Conservation (phyloP, 2,329 filamentous ascomycete species). For the Calonectria crousiana region DNA sequence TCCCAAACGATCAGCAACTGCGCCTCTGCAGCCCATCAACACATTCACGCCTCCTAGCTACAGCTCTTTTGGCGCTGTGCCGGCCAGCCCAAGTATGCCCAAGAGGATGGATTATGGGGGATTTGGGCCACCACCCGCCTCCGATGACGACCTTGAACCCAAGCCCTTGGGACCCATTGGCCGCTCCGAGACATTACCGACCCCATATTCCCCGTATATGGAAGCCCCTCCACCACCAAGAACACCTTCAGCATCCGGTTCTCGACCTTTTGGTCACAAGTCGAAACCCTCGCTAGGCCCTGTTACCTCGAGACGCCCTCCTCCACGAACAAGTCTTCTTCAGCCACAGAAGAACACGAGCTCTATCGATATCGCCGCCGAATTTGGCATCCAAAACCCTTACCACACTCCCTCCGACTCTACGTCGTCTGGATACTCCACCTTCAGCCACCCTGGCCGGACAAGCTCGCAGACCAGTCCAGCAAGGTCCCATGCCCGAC, state of each 20-base stretch:
- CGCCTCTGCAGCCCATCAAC: constrained; percentile 12
- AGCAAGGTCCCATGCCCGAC: constrained; percentile 47
- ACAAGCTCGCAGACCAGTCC: constrained; percentile 70
- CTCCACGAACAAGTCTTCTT: constrained; percentile 63
- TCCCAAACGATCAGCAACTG: constrained; percentile 23
- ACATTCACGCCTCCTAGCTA: not conserved
- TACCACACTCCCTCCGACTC: constrained; percentile 76
- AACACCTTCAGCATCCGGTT: constrained; percentile 62
- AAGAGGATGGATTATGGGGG: constrained; percentile 69
- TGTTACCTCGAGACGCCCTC: constrained; percentile 65
- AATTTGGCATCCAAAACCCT: constrained; percentile 72
- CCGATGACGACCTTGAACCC: constrained; percentile 52
- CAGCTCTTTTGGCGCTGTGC: constrained; percentile 46
- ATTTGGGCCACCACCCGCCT: constrained; percentile 63
- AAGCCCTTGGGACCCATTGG: constrained; percentile 53
- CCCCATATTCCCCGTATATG: constrained; percentile 45
- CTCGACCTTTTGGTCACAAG: constrained; percentile 52
- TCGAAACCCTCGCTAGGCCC: constrained; percentile 60
- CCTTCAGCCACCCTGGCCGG: constrained; percentile 68
- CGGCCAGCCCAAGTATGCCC: constrained; percentile 57
- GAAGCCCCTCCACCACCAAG: constrained; percentile 52
- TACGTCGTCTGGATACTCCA: constrained; percentile 73
- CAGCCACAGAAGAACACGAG: constrained; percentile 54
- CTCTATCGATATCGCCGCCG: constrained; percentile 68
- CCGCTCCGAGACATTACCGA: constrained; percentile 67